These are phyloP conservation scores for Fomitopsis pinicola DNA, from an alignment of 1,284 basidiomycete species.

Conservation along the genomic window DNA sequence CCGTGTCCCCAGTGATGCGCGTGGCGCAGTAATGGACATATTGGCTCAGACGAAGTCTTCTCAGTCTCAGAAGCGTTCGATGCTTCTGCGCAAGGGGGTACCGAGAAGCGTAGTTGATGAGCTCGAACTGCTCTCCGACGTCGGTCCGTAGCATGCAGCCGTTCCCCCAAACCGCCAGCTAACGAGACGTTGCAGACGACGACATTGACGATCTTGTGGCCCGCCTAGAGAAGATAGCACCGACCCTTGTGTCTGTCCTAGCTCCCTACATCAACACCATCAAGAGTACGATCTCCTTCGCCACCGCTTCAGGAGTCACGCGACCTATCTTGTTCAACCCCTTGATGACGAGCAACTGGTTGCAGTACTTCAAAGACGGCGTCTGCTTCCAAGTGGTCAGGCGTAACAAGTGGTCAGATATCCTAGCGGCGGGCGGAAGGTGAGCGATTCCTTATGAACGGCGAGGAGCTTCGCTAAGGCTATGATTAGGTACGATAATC, in stretches of 20 bases:
- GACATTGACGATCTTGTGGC: slow-evolving; percentile 54
- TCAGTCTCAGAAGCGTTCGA: slow-evolving; percentile 61
- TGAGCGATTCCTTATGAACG: slow-evolving; percentile 27
- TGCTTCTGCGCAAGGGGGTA: slow-evolving; percentile 63
- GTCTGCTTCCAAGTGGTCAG: slow-evolving; percentile 73
- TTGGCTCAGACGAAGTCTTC: slow-evolving; percentile 61
- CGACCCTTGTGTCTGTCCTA: slow-evolving; percentile 43
- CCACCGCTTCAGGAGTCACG: slow-evolving; percentile 57
- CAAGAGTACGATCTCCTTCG: slow-evolving; percentile 59
- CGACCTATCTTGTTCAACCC: slow-evolving; percentile 66
- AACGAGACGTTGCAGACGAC: slow-evolving; percentile 38
- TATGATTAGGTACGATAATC: slow-evolving; percentile 64
- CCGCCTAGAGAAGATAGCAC: slow-evolving; percentile 59
- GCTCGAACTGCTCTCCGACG: slow-evolving; percentile 61
- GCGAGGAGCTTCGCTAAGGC: background rate
- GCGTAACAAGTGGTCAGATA: slow-evolving; percentile 62
- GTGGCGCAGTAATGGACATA: slow-evolving; percentile 53
- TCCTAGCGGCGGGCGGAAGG: slow-evolving; percentile 80
- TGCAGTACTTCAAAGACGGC: slow-evolving; percentile 67
- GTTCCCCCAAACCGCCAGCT: background rate
- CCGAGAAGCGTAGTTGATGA: slow-evolving; percentile 62
- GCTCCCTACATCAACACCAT: slow-evolving; percentile 56
- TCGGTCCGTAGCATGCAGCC: slow-evolving; percentile 36
- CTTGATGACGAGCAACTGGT: slow-evolving; percentile 62
- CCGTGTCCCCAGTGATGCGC: slow-evolving; percentile 52